Evolutionary conservation across 1,139 yeast genomes (phyloP).

Genomic region (Taphrina populina): DNA sequence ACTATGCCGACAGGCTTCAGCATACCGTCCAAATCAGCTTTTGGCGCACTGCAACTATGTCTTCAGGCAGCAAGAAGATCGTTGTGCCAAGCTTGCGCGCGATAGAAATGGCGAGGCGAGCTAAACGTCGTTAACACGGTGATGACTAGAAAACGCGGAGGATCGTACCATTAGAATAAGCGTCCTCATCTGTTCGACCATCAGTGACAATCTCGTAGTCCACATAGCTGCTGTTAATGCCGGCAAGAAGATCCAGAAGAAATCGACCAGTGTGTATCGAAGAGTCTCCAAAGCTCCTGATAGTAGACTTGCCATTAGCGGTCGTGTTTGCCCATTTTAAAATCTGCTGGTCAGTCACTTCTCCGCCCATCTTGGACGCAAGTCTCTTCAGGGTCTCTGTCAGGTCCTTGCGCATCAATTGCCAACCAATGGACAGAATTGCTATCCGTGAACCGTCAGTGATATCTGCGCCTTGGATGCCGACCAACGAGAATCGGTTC

Average conservation of each 20-base stretch:
- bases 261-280: slow-evolving; percentile 73
- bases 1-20: too few relatives aligned
- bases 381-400: slow-evolving; percentile 74
- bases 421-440: slow-evolving; percentile 97
- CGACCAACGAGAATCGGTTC: slow-evolving; percentile 87
- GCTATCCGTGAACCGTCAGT: slow-evolving; percentile 88
- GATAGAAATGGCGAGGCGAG: slow-evolving; percentile 93
- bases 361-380: slow-evolving; percentile 63
- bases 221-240: slow-evolving; percentile 94
- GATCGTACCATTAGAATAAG: slow-evolving; percentile 62
- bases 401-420: slow-evolving; percentile 94
- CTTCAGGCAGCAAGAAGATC: slow-evolving; percentile 99
- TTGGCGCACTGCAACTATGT: slow-evolving; percentile 91
- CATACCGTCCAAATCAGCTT: slow-evolving; percentile 73
- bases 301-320: slow-evolving; percentile 61
- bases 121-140: slow-evolving; percentile 43
- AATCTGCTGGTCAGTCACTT: slow-evolving; percentile 78
- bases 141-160: not conserved
- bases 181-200: slow-evolving; percentile 77
- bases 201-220: slow-evolving; percentile 86
- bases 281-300: slow-evolving; percentile 83
- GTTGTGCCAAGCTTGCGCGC: slow-evolving; percentile 98
- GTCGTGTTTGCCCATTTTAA: slow-evolving; percentile 90
- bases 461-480: slow-evolving; percentile 97
- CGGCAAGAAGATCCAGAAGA: slow-evolving; percentile 84